Conservation (phyloP, 768 basidiomycete genomes). For the Kwoniella mangroviensis region DNA sequence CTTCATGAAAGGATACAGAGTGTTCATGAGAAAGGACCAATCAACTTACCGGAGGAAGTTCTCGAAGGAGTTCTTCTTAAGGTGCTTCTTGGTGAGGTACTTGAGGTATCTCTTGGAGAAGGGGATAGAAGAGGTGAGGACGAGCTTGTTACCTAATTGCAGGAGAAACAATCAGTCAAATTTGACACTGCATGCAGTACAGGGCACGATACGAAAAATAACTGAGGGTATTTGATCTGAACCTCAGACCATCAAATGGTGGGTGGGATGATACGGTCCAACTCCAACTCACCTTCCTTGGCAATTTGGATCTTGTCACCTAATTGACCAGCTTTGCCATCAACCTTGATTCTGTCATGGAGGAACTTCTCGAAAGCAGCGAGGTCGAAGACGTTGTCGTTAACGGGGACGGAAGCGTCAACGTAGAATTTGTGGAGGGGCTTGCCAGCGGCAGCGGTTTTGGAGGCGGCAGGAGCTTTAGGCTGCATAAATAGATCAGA, state of each 20-base stretch:
- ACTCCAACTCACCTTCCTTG: conserved; percentile 72
- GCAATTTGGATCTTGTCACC: conserved; percentile 79
- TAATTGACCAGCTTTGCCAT: conserved; percentile 58
- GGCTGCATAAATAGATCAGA: conserved; percentile 24
- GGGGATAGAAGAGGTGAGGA: conserved; percentile 80
- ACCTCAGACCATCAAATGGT: too few species aligned
- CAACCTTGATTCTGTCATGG: conserved; percentile 59
- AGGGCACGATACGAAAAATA: not conserved
- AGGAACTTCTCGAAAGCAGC: conserved; percentile 75
- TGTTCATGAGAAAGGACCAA: not conserved
- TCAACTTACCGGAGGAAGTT: conserved; percentile 88
- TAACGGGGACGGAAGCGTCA: conserved; percentile 57
- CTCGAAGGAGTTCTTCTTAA: conserved; percentile 91
- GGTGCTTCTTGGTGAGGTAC: conserved; percentile 98
- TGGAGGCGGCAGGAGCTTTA: conserved; percentile 38
- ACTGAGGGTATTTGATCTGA: not conserved
- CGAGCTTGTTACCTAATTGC: conserved; percentile 69
- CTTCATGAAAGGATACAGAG: not conserved
- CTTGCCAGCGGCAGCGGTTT: conserved; percentile 46
- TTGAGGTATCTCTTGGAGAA: conserved; percentile 96
- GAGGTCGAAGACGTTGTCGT: conserved; percentile 61
- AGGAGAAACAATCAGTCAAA: conserved; percentile 10
- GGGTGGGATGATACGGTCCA: too few species aligned
- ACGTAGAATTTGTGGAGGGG: conserved; percentile 58
- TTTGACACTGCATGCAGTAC: not conserved